These are phyloP conservation scores for Verticillium tricorpus DNA, from an alignment of 2,329 filamentous ascomycete species.

Conservation along the genomic window DNA sequence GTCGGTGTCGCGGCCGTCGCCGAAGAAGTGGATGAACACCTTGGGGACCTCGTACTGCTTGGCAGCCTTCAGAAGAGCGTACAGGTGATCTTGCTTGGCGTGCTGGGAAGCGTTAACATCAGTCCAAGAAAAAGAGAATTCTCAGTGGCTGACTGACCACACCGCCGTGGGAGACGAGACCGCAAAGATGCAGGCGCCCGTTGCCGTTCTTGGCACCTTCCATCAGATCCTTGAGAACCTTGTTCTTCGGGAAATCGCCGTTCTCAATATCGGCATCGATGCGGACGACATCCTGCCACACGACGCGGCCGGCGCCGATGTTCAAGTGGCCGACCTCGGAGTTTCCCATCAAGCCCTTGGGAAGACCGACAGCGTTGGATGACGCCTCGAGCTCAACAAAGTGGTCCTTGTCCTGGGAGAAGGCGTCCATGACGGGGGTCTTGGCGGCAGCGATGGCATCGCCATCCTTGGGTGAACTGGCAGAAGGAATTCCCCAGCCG, in stretches of 20 bases:
- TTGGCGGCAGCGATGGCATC: slow-evolving; percentile 93
- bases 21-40: slow-evolving; percentile 99
- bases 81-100: slow-evolving; percentile 90
- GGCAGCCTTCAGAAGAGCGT: slow-evolving; percentile 81
- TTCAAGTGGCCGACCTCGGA: slow-evolving; percentile 98
- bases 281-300: slow-evolving; percentile 97
- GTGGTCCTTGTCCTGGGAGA: slow-evolving; percentile 76
- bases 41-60: slow-evolving; percentile 84
- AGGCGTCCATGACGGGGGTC: slow-evolving; percentile 91
- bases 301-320: slow-evolving; percentile 93
- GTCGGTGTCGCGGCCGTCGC: slow-evolving; percentile 95
- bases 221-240: slow-evolving; percentile 74
- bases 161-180: slow-evolving; percentile 91
- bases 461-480: slow-evolving; percentile 77
- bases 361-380: slow-evolving; percentile 89
- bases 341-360: slow-evolving; percentile 98
- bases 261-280: slow-evolving; percentile 94
- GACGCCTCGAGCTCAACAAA: slow-evolving; percentile 94
- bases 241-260: slow-evolving; percentile 68
- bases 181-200: slow-evolving; percentile 86
- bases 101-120: slow-evolving; percentile 45
- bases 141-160: slow-evolving; percentile 50
- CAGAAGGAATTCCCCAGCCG: slow-evolving; percentile 88
- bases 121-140: neutral
- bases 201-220: slow-evolving; percentile 79